Conservation (phyloP, 2,329 filamentous ascomycete genomes). For the Magnaporthales sp. region DNA sequence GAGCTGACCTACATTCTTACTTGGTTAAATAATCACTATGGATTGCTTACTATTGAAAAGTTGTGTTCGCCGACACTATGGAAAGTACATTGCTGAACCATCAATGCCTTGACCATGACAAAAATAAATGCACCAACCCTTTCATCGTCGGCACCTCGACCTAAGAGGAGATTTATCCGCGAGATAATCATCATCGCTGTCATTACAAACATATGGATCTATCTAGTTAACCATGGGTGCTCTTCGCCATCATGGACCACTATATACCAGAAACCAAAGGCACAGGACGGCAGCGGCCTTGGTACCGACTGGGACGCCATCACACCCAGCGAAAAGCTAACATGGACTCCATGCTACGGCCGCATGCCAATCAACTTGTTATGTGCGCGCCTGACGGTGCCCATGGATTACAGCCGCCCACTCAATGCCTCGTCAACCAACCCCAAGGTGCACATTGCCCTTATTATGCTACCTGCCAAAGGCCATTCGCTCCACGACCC, state of each 20-base stretch:
- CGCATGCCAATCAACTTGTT: slow-evolving; percentile 12
- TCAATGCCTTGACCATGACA: not conserved
- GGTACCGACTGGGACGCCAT: slow-evolving; percentile 23
- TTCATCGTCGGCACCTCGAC: not conserved
- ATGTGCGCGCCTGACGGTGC: slow-evolving; percentile 33
- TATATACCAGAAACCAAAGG: not conserved
- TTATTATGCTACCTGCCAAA: slow-evolving; percentile 29
- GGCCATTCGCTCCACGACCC: slow-evolving; percentile 23
- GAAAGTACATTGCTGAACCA: not conserved
- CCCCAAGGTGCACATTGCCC: slow-evolving; percentile 28
- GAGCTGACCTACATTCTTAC: not conserved
- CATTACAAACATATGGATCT: not conserved
- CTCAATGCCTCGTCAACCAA: slow-evolving; percentile 22
- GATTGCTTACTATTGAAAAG: not conserved
- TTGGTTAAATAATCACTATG: not conserved
- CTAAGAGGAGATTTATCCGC: not conserved
- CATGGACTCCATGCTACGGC: slow-evolving; percentile 32
- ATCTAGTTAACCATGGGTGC: not conserved
- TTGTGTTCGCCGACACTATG: not conserved
- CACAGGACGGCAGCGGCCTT: not conserved
- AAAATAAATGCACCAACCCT: not conserved
- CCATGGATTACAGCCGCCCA: slow-evolving; percentile 31
- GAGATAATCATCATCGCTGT: not conserved
- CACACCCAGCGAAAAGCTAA: slow-evolving; percentile 31
- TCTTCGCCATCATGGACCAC: no score